A percentile compares a stretch with the other conserved stretches of the same genome.
Evolutionary conservation across 805 yeast species (phyloP).

Genomic region (Kluyveromyces aestuarii): DNA sequence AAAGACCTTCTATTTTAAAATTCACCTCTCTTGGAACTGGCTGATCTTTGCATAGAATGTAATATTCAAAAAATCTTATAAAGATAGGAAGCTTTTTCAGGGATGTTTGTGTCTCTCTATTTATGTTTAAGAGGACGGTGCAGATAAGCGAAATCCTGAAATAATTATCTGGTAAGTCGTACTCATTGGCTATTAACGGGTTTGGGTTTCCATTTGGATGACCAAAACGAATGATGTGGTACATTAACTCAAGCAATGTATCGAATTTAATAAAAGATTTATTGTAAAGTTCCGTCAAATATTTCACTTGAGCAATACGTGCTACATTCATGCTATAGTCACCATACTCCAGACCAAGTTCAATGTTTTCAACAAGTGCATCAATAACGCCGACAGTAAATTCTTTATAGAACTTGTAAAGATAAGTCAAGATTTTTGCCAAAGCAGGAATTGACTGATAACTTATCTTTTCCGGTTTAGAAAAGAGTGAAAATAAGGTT

Average conservation of each 20-base stretch:
- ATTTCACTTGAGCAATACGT: slow-evolving; percentile 52
- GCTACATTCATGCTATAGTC: slow-evolving; percentile 50
- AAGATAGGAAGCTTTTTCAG: slow-evolving; percentile 31
- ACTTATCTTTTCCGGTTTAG: slow-evolving; percentile 51
- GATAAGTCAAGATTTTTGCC: slow-evolving; percentile 37
- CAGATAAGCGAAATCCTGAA: slow-evolving; percentile 57
- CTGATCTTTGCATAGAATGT: slow-evolving; percentile 47
- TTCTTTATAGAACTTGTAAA: slow-evolving; percentile 29
- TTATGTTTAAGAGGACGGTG: slow-evolving; percentile 31
- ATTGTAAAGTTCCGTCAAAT: slow-evolving; percentile 50
- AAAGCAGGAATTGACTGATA: slow-evolving; percentile 46
- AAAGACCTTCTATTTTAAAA: slow-evolving; percentile 41
- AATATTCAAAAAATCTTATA: slow-evolving; percentile 61
- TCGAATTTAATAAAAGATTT: slow-evolving; percentile 36
- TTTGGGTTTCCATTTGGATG: slow-evolving; percentile 52
- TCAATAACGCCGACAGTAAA: slow-evolving; percentile 48
- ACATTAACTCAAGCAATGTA: slow-evolving; percentile 43
- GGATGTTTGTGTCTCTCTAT: slow-evolving; percentile 12
- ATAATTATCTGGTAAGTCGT: slow-evolving; percentile 62
- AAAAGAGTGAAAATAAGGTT: slow-evolving; percentile 35
- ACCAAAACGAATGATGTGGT: slow-evolving; percentile 53
- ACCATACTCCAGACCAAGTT: slow-evolving; percentile 56
- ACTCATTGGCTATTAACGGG: slow-evolving; percentile 30
- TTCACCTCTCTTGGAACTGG: slow-evolving; percentile 59
- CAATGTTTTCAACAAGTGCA: slow-evolving; percentile 51